Conservation (phyloP, 352 stramenopile species). For the Pythium myriotylum region DNA sequence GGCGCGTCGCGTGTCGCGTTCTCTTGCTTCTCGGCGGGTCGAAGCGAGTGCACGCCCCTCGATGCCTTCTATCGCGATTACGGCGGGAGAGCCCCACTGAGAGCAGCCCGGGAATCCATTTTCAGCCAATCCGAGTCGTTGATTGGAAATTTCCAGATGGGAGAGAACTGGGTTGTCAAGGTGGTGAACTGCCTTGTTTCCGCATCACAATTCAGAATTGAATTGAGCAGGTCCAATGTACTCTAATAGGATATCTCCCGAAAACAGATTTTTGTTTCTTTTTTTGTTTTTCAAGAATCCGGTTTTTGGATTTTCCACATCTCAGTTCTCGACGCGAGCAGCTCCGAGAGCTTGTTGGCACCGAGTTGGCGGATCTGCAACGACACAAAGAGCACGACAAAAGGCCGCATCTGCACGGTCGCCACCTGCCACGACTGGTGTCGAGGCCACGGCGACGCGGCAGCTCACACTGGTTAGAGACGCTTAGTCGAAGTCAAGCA, state of each 20-base stretch:
- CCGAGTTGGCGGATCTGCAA: too few relatives aligned
- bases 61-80: constrained; percentile 3
- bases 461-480: too few relatives aligned
- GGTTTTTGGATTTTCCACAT: too few relatives aligned
- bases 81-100: not conserved
- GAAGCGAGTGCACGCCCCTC: not conserved
- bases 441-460: not conserved
- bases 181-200: constrained; percentile 20
- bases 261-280: too few relatives aligned
- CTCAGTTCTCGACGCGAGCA: not conserved
- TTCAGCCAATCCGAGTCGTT: constrained; percentile 10
- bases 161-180: constrained; percentile 12
- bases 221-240: constrained; percentile 1
- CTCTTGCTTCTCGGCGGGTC: not conserved
- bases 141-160: constrained; percentile 16
- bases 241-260: too few relatives aligned
- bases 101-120: not conserved
- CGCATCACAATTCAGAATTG: constrained; percentile 16
- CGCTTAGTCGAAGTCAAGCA: constrained; percentile 88
- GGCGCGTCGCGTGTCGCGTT: not conserved
- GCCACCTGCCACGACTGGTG: too few relatives aligned
- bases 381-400: too few relatives aligned
- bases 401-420: too few relatives aligned
- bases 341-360: too few relatives aligned
- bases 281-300: too few relatives aligned